Base-by-base conservation (phyloP, 169 alveolate genomes). In the Plasmodium inui region DNA sequence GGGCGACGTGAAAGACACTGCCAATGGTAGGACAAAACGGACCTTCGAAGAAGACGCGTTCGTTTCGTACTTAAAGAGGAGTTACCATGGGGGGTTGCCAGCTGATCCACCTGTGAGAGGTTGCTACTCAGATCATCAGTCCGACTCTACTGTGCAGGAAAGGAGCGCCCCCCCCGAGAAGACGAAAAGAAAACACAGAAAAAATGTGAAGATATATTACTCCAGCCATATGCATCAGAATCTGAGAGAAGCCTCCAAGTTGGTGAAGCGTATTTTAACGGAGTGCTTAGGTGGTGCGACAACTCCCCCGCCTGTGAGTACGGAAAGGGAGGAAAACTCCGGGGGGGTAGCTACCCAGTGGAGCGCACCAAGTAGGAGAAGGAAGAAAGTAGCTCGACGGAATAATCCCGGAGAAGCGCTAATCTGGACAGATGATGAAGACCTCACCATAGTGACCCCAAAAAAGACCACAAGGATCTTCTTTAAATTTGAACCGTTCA, bases 401-500 rank as follows among this genome's bases (percentile, higher is more conserved):
- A 0, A 50, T 2, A 7, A 50, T 3, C 22, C 19, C 22, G 3
- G 17, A 8, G 61, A 1, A 50, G 22, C 1, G 7, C 8, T 2
- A 50, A 50, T 12, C 61, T 50, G 14, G 37, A 82, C 12, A 67
- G 19, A 61, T 9, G 39, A 19, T 22, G 26, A 22, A 90, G 72
- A 44, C 8, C 7, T 14, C 7, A 50, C 22, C 19, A 50, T 14
- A 50, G 14, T 50, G 12, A 2, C 55, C n/a, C 55, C 55, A 6
- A 55, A 57, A 57, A 26, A 22, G 30, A 70, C 22, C 8, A 53
- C 22, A 55, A 67, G 85, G 22, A 93, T 96, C 0, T 44, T 86
- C 28, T 83, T 96, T 55, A 96, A 96, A 92, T 95, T 95, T 32
- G 97, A 96, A 83, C 95, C 97, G 32, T 96, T 96, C 30, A 82